Percentiles rank a stretch among this genome's conserved stretches.
phyloP scores from a whole-genome alignment of 495 filamentous ascomycete genomes.

The Chaetomium cochliodes region DNA sequence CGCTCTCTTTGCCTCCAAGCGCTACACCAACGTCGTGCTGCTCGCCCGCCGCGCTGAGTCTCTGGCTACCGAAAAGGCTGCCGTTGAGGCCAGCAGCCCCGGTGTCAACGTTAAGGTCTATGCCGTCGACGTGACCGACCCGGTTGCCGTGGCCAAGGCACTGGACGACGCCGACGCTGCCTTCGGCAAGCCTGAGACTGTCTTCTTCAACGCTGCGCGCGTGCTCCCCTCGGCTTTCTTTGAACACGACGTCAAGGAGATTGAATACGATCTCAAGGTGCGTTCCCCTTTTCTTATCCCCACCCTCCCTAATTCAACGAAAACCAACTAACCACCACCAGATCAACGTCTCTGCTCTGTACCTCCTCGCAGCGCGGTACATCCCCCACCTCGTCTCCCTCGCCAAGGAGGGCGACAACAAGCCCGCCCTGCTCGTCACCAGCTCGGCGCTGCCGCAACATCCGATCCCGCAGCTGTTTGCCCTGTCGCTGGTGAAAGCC shows the following conservation, averaged over 20 bases:
- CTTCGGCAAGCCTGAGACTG: slow-evolving; percentile 34
- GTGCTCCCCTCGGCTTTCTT: slow-evolving; percentile 35
- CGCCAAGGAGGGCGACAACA: slow-evolving; percentile 27
- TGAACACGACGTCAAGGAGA: slow-evolving; percentile 33
- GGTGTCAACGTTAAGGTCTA: slow-evolving; percentile 34
- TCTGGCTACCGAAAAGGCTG: slow-evolving; percentile 34
- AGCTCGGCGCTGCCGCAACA: slow-evolving; percentile 36
- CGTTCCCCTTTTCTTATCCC: background rate
- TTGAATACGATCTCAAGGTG: slow-evolving; percentile 45
- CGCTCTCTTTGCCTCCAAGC: slow-evolving; percentile 38
- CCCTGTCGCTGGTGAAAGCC: slow-evolving; percentile 44
- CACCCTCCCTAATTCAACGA: too few species aligned
- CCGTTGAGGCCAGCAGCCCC: slow-evolving; percentile 26
- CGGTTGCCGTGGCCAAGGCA: slow-evolving; percentile 25
- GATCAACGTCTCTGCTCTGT: slow-evolving; percentile 43
- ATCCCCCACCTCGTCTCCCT: slow-evolving; percentile 37
- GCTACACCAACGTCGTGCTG: slow-evolving; percentile 41
- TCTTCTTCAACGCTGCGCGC: slow-evolving; percentile 47
- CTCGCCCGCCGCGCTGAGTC: slow-evolving; percentile 39
- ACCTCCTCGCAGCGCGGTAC: slow-evolving; percentile 35
- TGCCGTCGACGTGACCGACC: slow-evolving; percentile 37
- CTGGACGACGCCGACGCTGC: slow-evolving; percentile 35
- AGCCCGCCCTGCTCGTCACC: slow-evolving; percentile 41
- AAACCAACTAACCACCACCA: slow-evolving; percentile 2
- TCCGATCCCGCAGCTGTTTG: slow-evolving; percentile 41